Evolutionary conservation across 768 basidiomycete genomes (phyloP).

Genomic region (Amanita phalloides): DNA sequence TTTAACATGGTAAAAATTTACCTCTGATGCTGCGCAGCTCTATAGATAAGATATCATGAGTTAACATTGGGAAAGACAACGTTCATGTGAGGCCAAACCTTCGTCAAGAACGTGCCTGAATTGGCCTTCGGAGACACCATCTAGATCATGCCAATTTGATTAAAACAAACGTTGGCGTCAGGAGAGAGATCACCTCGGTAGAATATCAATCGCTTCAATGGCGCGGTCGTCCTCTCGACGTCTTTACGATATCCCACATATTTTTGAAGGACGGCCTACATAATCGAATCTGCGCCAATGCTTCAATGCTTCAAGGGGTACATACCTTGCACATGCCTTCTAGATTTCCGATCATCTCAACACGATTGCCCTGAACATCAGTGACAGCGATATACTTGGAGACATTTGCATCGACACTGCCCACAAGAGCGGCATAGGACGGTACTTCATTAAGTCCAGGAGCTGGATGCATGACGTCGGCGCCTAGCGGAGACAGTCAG

Average conservation of each 20-base stretch:
- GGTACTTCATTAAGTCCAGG: slow-evolving; percentile 64
- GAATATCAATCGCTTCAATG: slow-evolving; percentile 57
- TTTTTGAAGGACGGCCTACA: slow-evolving; percentile 39
- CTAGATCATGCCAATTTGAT: slow-evolving; percentile 19
- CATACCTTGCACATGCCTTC: slow-evolving; percentile 49
- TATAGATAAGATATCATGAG: slow-evolving; percentile 9
- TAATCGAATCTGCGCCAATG: background rate
- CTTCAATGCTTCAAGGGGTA: background rate
- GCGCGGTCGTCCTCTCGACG: slow-evolving; percentile 32
- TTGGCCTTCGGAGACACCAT: slow-evolving; percentile 42
- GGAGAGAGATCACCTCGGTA: slow-evolving; percentile 43
- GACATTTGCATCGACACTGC: slow-evolving; percentile 57
- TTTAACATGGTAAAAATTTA: slow-evolving; percentile 13
- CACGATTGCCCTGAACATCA: slow-evolving; percentile 45
- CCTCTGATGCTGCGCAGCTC: slow-evolving; percentile 55
- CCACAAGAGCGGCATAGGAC: slow-evolving; percentile 70
- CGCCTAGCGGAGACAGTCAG: slow-evolving; percentile 29
- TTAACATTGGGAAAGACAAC: slow-evolving; percentile 7
- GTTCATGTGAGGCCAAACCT: slow-evolving; percentile 23
- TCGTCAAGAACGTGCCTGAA: slow-evolving; percentile 39
- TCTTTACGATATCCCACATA: slow-evolving; percentile 41
- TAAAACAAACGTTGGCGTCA: slow-evolving; percentile 9
- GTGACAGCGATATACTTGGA: slow-evolving; percentile 54
- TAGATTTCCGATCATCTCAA: slow-evolving; percentile 64
- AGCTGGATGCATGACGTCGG: slow-evolving; percentile 73